Evolutionary conservation across 1,139 yeast species (phyloP).

Genomic region (Candida labiduridarum): DNA sequence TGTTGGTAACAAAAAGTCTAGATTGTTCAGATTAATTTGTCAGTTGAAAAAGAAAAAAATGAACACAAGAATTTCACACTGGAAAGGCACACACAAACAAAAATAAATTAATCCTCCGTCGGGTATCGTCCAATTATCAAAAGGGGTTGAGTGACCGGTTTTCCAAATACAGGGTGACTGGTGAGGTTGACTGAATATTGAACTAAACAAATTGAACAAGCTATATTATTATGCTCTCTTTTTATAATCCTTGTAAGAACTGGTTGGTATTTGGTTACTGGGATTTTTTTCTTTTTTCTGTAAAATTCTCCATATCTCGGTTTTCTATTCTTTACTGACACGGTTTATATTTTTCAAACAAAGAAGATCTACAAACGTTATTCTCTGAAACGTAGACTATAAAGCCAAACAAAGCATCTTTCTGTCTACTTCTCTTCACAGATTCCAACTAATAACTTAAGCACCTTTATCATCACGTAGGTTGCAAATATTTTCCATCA

Average conservation of each 20-base stretch:
- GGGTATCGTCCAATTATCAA: not conserved
- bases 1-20: not conserved
- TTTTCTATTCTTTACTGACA: not conserved
- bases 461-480: not conserved
- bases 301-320: not conserved
- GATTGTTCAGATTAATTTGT: conserved; percentile 6
- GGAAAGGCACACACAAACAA: not conserved
- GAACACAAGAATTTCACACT: conserved; percentile 1
- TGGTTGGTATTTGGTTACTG: not conserved
- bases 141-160: not conserved
- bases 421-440: not conserved
- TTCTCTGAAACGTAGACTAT: not conserved
- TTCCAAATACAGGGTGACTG: not conserved
- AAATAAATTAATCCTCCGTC: not conserved
- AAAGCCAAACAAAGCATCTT: not conserved
- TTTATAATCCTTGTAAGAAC: not conserved
- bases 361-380: not conserved
- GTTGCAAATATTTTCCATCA: no score
- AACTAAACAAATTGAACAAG: no score
- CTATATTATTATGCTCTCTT: not conserved
- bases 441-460: conserved; percentile 1
- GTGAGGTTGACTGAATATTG: not conserved
- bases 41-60: conserved; percentile 1
- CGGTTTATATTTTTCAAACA: not conserved
- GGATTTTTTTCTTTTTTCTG: not conserved